These are phyloP conservation scores for Penicillium crystallinum DNA, from an alignment of 495 filamentous ascomycete species.

Conservation along the genomic window DNA sequence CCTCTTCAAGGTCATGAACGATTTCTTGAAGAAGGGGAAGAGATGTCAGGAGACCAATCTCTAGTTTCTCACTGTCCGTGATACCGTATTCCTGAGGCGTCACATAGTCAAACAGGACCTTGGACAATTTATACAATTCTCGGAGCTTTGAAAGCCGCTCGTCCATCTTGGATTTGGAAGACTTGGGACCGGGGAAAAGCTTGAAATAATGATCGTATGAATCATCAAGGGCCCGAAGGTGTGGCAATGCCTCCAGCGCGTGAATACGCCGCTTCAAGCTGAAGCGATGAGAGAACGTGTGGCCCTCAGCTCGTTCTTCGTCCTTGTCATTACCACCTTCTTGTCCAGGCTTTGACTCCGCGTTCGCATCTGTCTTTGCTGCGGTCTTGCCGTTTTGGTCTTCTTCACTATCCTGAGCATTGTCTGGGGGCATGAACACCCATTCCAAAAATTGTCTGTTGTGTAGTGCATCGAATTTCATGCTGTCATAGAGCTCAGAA, in stretches of 20 bases:
- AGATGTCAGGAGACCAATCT: conserved; percentile 92
- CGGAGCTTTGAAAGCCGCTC: conserved; percentile 78
- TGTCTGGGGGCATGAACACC: conserved; percentile 79
- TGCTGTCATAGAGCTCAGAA: conserved; percentile 94
- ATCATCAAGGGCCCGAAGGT: conserved; percentile 42
- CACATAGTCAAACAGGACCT: conserved; percentile 96
- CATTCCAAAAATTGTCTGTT: conserved; percentile 97
- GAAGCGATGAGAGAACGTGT: conserved; percentile 44
- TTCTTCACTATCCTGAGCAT: conserved; percentile 62
- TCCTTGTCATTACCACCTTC: conserved; percentile 22
- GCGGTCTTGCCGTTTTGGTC: conserved; percentile 32
- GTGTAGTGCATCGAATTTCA: conserved; percentile 98
- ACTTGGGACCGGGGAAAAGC: conserved; percentile 68
- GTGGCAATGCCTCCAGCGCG: conserved; percentile 40
- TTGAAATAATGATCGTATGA: conserved; percentile 74
- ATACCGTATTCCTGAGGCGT: conserved; percentile 98
- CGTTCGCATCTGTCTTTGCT: conserved; percentile 26
- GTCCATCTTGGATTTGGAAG: conserved; percentile 79
- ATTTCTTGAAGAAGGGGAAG: conserved; percentile 92
- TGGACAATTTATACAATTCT: conserved; percentile 87
- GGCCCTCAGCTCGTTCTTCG: conserved; percentile 34
- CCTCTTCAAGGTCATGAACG: conserved; percentile 92
- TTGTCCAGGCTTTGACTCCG: conserved; percentile 21
- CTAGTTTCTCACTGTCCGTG: conserved; percentile 86
- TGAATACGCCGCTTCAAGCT: conserved; percentile 43